Evolutionary conservation across 2,329 filamentous ascomycete species (phyloP), one percentile per base, ranked within the genome.

Genomic region (Fusarium dimerum): DNA sequence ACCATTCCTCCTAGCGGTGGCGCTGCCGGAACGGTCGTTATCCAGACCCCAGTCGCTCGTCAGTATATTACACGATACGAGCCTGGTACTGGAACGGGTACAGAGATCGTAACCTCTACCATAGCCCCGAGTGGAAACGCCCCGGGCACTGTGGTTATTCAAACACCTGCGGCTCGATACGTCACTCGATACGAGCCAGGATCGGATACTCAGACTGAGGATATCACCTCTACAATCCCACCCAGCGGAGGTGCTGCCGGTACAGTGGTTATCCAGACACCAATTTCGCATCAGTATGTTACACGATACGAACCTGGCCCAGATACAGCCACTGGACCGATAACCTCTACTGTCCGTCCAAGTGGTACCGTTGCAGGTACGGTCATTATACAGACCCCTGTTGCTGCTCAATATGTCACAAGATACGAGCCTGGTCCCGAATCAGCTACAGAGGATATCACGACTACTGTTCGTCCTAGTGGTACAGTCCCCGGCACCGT

Each of bases 371-470:
- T 12, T 11, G 10, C 32, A 1, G 46, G 47, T 2, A 58, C 55
- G 5, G 40, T 58, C 5, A 26, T 59, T 1, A 18, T 58, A 2
- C 43, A 59, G 16, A 56, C 20, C 1, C 46, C 46, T 36, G 20
- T 26, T 26, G 32, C 13, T 36, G 32, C 32, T 36, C 4, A 36
- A 15, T 36, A 36, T 36, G 32, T 36, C 32, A 36, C 32, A 15
- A 36, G 32, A 36, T 36, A 36, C 13, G 32, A 36, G 32, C 32
- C 32, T 11, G 32, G 32, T 12, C 32, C 32, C 10, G 32, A 36
- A 5, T 12, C 32, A 12, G 32, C 32, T 4, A 36, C 32, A 10
- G 32, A 15, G 10, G 10, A 11, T 4, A 36, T 36, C 32, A 36
- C 32, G 13, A 12, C 32, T 36, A 36, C 32, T 5, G 32, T 36